phyloP scores from a whole-genome alignment of 1,284 basidiomycete species.

The Cryptococcus sp. region DNA sequence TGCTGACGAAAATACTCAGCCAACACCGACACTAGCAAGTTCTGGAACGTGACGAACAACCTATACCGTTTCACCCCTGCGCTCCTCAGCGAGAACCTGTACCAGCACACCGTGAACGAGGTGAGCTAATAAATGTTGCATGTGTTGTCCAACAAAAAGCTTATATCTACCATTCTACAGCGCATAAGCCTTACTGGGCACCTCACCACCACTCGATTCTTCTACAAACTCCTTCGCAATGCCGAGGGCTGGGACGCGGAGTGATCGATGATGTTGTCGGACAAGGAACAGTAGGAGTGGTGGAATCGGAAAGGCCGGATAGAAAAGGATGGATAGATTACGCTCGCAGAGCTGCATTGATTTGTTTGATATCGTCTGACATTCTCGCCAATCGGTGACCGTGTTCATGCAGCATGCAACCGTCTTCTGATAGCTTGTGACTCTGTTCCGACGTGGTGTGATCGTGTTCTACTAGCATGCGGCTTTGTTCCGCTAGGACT shows the following conservation, averaged over 20 bases:
- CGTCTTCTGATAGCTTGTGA: too few species aligned
- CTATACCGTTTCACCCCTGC: slow-evolving; percentile 57
- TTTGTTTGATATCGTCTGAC: not conserved
- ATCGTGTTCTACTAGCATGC: too few species aligned
- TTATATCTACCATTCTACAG: slow-evolving; percentile 17
- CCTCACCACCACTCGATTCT: slow-evolving; percentile 56
- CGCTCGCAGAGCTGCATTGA: too few species aligned
- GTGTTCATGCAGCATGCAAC: too few species aligned
- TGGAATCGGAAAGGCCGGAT: not conserved
- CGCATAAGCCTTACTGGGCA: slow-evolving; percentile 52
- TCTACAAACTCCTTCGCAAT: slow-evolving; percentile 57
- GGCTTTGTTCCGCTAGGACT: too few species aligned
- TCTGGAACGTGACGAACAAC: slow-evolving; percentile 54
- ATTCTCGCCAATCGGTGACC: not conserved
- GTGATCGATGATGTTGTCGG: not conserved
- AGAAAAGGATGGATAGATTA: not conserved
- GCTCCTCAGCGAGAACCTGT: slow-evolving; percentile 41
- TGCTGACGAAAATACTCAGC: slow-evolving; percentile 22
- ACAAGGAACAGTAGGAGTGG: not conserved
- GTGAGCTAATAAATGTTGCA: slow-evolving; percentile 14
- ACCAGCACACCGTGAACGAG: slow-evolving; percentile 59
- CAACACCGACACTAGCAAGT: slow-evolving; percentile 55
- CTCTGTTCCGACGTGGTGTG: too few species aligned
- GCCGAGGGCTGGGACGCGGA: slow-evolving; percentile 47
- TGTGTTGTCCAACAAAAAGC: not conserved